Evolutionary conservation across 306 rosid species (phyloP).

Genomic region (Gillenia trifoliata): DNA sequence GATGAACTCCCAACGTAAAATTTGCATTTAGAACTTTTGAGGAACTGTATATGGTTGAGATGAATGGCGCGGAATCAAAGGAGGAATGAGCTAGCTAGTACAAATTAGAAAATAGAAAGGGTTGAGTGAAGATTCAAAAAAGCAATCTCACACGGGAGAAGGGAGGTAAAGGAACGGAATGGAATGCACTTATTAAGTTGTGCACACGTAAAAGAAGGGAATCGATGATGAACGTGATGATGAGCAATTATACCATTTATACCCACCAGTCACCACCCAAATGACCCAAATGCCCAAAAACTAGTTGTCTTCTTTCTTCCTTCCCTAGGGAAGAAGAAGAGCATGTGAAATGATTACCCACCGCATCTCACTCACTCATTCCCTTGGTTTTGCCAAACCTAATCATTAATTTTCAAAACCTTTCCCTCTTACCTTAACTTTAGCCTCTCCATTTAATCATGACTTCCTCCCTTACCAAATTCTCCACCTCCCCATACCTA

Average conservation of each 20-base stretch:
- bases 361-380: slow-evolving; percentile 15
- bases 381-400: slow-evolving; percentile 45
- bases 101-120: neutral
- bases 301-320: neutral
- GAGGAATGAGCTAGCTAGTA: neutral
- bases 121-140: slow-evolving; percentile 9
- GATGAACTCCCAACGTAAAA: neutral
- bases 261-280: neutral
- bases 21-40: no score
- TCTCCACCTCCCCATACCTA: slow-evolving; percentile 5
- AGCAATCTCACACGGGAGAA: neutral
- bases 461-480: slow-evolving; percentile 16
- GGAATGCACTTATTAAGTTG: slow-evolving; percentile 4
- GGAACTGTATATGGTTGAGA: neutral
- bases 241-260: slow-evolving; percentile 20
- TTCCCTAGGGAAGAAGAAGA: slow-evolving; percentile 17
- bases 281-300: slow-evolving; percentile 9
- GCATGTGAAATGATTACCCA: slow-evolving; percentile 60
- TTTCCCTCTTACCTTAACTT: slow-evolving; percentile 30
- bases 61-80: neutral
- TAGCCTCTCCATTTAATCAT: slow-evolving; percentile 33
- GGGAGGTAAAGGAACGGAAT: neutral
- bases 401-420: slow-evolving; percentile 44
- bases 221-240: slow-evolving; percentile 32
- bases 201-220: slow-evolving; percentile 56